phyloP scores from a whole-genome alignment of 2,329 filamentous ascomycete genomes.

The Neonectria hederae region DNA sequence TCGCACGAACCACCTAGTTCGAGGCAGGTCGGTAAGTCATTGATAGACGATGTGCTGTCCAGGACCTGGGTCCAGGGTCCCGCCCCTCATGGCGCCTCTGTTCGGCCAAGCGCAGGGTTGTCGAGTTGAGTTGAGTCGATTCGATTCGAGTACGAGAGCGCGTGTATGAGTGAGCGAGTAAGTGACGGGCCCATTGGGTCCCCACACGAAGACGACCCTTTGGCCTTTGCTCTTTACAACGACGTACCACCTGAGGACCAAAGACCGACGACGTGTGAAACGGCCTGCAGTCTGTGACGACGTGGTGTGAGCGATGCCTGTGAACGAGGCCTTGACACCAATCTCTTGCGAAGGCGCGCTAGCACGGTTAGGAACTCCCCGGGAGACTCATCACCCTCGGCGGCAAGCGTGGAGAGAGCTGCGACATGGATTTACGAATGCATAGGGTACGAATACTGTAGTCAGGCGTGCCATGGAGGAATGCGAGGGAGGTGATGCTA shows the following conservation, averaged over 20 bases:
- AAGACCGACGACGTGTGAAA: conserved; percentile 13
- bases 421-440: conserved; percentile 29
- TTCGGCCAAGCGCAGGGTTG: conserved; percentile 10
- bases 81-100: conserved; percentile 22
- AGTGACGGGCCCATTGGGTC: conserved; percentile 11
- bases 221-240: background rate
- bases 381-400: conserved; percentile 30
- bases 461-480: background rate
- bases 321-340: conserved; percentile 29
- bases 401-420: conserved; percentile 38
- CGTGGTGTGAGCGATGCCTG: conserved; percentile 28
- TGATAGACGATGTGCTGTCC: conserved; percentile 27
- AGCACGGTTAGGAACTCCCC: conserved; percentile 34
- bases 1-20: conserved; percentile 42
- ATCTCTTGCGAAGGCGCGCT: conserved; percentile 28
- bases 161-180: conserved; percentile 1
- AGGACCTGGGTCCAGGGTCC: conserved; percentile 28
- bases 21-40: conserved; percentile 38
- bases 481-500: conserved; percentile 1
- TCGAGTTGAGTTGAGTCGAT: background rate
- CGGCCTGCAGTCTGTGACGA: conserved; percentile 26
- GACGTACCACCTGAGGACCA: background rate
- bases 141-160: conserved; percentile 12
- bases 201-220: conserved; percentile 10
- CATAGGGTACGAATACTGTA: conserved; percentile 14